Base-by-base conservation (phyloP, 225 moss, liverwort and hornwort genomes). In the Physcomitrellopsis africana region DNA sequence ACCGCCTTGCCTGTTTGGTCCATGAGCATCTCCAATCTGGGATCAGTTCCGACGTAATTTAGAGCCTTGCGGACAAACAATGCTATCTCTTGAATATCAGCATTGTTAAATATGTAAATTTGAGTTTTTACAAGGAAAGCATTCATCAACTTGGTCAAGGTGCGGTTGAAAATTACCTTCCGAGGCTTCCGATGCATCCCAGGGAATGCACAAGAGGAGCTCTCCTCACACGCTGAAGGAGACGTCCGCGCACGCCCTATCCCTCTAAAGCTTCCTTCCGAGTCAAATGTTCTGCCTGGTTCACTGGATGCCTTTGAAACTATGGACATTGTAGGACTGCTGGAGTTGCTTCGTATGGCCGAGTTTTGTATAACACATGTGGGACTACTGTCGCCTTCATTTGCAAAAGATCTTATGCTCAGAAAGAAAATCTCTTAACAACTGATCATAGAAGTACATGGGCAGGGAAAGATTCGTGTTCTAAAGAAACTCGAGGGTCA, bases 351-450 rank as follows among this genome's bases (percentile, higher is more conserved):
- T 18, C 84, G 76, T 60, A 66, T 9, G n/a, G 84, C 55, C 17
- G 84, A 81, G 68, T 87, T 81, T 16, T 63, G 70, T 57, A 87
- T 81, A 63, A 87, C 84, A 44, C 87, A 84, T 77, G 79, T 87
- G 59, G 84, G 84, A 59, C 87, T 87, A 42, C 68, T 82, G 44
- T 82, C 84, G 75, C 68, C 81, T 81, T 59, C 72, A 72, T 29
- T 46, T 52, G 15, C 18, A 66, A 55, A 37, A 37, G 4, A 37
- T 37, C 5, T 4, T 7, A 5, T 37, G 4, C 32, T 37, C 32
- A 37, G 32, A 37, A 4, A 7, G 32, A 37, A 37, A 37, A 20
- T 29, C 69, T 24, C 49, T 12, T 15, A 1, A 64, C 4, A 11
- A 26, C 10, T 51, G 1, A 3, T 52, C 3, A 13, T 15, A 56